Evolutionary conservation across 192 early-diverging fungal genomes (phyloP), one percentile per base, ranked within the genome.

Genomic region (Funneliformis mosseae): DNA sequence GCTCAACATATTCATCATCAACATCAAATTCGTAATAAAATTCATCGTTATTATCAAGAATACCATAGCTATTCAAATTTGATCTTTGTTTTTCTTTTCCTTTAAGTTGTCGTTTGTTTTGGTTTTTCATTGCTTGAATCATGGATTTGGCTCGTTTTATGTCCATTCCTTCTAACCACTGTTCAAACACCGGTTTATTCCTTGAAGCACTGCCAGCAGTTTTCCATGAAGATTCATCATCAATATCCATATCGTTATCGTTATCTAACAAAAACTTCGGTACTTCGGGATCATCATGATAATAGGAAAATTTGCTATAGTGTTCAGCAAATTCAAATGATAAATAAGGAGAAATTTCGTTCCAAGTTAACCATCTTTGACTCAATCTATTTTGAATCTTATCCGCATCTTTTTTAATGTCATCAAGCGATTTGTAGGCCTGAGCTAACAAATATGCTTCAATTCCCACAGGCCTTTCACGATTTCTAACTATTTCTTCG

Each of bases 331-430:
- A 63, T 21, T 76, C 39, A 11, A 72, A 18, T 16, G 42, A 12
- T 23, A 86, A 39, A 46, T 70, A 79, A 1, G 61, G 5, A 12
- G 4, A 11, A 12, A 86, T 67, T 27, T 80, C 73, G 5, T 77
- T 79, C 82, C 82, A 81, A 11, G 67, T 8, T 11, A 85, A 25
- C 23, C 62, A 38, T 5, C 63, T 55, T 8, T 25, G 18, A 10
- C 50, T 66, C 9, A 86, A 77, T 5, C 28, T 45, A 3, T 45
- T 27, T 61, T 84, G 79, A 21, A 87, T 42, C 14, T 55, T 43
- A 21, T 41, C 76, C 25, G 81, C 78, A 12, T 81, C 33, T 72
- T 64, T 16, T 41, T 63, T 11, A 38, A 80, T 74, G 0, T 3
- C 21, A 0, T 83, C 78, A 72, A 77, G 66, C 8, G 41, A 45